These are phyloP conservation scores for Ilyonectria destructans DNA, from an alignment of 2,329 filamentous ascomycete genomes.

Conservation along the genomic window DNA sequence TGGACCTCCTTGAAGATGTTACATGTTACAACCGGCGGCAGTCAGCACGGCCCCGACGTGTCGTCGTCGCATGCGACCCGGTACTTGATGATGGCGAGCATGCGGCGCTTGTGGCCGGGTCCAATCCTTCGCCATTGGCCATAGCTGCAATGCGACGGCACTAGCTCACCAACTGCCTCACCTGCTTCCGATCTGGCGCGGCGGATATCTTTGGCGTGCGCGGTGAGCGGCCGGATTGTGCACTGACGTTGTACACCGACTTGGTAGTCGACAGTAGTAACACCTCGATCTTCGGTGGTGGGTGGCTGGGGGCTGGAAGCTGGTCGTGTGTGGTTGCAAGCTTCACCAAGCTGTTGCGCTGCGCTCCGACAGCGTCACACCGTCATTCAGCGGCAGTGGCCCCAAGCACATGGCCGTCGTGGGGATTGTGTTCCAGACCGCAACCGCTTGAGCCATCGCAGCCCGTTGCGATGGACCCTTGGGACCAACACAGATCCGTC, in stretches of 20 bases:
- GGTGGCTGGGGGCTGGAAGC: constrained; percentile 15
- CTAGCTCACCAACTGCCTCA: constrained; percentile 23
- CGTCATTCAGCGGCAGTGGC: constrained; percentile 15
- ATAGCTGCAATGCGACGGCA: constrained; percentile 21
- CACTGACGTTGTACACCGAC: constrained; percentile 29
- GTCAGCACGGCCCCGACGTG: constrained; percentile 23
- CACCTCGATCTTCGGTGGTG: constrained; percentile 3
- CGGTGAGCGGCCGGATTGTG: background rate
- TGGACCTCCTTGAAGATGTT: background rate
- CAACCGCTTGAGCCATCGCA: constrained; percentile 29
- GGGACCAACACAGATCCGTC: constrained; percentile 14
- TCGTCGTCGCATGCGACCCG: constrained; percentile 22
- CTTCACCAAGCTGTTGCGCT: constrained; percentile 12
- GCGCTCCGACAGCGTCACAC: constrained; percentile 24
- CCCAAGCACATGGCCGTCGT: constrained; percentile 9
- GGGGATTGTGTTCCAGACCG: constrained; percentile 35
- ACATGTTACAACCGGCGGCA: constrained; percentile 19
- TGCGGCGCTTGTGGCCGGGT: constrained; percentile 27
- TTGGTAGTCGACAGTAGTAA: background rate
- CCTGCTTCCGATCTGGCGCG: constrained; percentile 26
- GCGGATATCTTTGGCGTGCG: constrained; percentile 19
- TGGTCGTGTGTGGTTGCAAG: constrained; percentile 6
- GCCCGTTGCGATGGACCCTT: constrained; percentile 20
- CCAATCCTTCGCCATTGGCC: constrained; percentile 15
- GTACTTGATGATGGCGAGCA: constrained; percentile 18